A percentile compares a stretch with the other conserved stretches of the same genome.
These are phyloP conservation scores for Auricularia sp. DNA, from an alignment of 768 basidiomycete genomes.

Conservation along the genomic window DNA sequence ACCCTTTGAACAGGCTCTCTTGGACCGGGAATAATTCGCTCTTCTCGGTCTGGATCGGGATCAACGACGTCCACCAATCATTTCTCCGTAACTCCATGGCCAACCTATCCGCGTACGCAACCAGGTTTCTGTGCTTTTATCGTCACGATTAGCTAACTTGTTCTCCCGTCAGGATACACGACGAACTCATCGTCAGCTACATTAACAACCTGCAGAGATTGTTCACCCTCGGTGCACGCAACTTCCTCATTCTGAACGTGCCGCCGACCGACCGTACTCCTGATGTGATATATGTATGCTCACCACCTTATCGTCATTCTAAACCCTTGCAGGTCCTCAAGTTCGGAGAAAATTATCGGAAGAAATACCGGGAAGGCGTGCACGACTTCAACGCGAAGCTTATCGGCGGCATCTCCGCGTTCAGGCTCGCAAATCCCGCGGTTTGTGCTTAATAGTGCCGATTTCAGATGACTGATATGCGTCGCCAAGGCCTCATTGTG, in stretches of 20 bases:
- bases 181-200: constrained; percentile 37
- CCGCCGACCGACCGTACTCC: constrained; percentile 49
- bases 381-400: constrained; percentile 43
- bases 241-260: constrained; percentile 55
- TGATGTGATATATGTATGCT: constrained; percentile 25
- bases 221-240: constrained; percentile 47
- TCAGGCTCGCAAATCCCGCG: constrained; percentile 35
- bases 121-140: too few species aligned
- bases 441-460: constrained; percentile 22
- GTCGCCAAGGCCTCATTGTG: not conserved
- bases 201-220: constrained; percentile 42
- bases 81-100: constrained; percentile 30
- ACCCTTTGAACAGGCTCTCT: constrained; percentile 33
- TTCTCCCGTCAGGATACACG: constrained; percentile 31
- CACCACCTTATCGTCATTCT: too few species aligned
- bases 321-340: too few species aligned
- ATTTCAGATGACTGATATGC: not conserved
- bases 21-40: constrained; percentile 51
- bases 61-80: constrained; percentile 56
- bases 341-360: constrained; percentile 20
- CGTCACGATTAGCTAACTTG: not conserved
- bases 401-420: constrained; percentile 26
- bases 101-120: constrained; percentile 37
- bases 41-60: constrained; percentile 61
- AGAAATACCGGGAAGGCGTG: constrained; percentile 37